Conservation (phyloP, 768 basidiomycete genomes). For the Postia placenta region DNA sequence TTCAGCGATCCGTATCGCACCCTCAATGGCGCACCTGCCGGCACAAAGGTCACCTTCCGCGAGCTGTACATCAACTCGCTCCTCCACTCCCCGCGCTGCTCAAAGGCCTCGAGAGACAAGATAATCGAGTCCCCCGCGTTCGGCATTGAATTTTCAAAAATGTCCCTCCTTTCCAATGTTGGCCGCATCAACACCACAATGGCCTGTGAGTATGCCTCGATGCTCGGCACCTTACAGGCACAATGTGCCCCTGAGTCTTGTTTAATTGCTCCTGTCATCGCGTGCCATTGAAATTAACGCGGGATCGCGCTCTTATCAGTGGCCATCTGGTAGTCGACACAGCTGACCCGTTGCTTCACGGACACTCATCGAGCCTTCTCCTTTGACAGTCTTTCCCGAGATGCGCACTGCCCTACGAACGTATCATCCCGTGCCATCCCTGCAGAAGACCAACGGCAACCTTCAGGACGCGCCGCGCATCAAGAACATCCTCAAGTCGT, state of each 20-base stretch:
- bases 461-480: slow-evolving; percentile 76
- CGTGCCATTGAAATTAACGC: background rate
- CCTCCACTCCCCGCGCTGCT: slow-evolving; percentile 56
- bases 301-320: background rate
- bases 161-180: slow-evolving; percentile 70
- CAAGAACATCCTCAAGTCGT: slow-evolving; percentile 66
- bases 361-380: background rate
- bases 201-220: slow-evolving; percentile 53
- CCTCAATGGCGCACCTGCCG: slow-evolving; percentile 27
- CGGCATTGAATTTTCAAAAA: slow-evolving; percentile 67
- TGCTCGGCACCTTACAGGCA: background rate
- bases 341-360: background rate
- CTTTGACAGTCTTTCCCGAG: slow-evolving; percentile 59
- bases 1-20: slow-evolving; percentile 61
- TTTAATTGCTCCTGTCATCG: background rate
- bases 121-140: slow-evolving; percentile 55
- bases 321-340: background rate
- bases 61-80: slow-evolving; percentile 44
- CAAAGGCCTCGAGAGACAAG: slow-evolving; percentile 67
- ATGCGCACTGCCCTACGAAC: slow-evolving; percentile 74
- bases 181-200: slow-evolving; percentile 78
- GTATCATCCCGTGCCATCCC: slow-evolving; percentile 70
- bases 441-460: slow-evolving; percentile 65
- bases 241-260: background rate
- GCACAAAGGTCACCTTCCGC: slow-evolving; percentile 35